A percentile compares a stretch with the other conserved stretches of the same genome.
Conservation (phyloP, 2,329 filamentous ascomycete genomes). For the Penicillium sp. region DNA sequence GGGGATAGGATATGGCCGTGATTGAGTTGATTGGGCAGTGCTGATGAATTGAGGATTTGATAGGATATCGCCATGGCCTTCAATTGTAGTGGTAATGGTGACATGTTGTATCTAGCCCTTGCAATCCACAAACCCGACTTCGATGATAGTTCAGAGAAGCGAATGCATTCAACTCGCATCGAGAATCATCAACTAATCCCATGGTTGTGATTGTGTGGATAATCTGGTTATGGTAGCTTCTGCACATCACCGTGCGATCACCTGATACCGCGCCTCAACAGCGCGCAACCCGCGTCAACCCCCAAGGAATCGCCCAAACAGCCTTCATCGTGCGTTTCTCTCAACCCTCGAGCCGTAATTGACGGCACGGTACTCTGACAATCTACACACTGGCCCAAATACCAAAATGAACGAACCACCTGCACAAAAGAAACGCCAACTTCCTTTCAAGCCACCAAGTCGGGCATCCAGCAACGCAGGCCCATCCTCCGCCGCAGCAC, state of each 20-base stretch:
- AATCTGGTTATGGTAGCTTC: background rate
- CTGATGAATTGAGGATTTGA: background rate
- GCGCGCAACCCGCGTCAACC: constrained; percentile 16
- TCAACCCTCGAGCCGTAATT: background rate
- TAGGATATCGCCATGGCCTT: too few relatives aligned
- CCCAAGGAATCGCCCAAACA: background rate
- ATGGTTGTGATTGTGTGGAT: background rate
- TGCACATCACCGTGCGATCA: constrained; percentile 10
- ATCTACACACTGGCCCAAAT: background rate
- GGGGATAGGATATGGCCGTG: background rate
- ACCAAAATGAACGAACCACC: constrained; percentile 34
- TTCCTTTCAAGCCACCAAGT: constrained; percentile 50
- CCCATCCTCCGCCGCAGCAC: constrained; percentile 23
- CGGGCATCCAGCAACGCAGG: constrained; percentile 26
- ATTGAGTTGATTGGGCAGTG: background rate
- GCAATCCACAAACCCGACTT: too few relatives aligned
- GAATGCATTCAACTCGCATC: background rate
- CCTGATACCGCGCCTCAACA: constrained; percentile 23
- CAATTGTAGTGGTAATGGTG: background rate
- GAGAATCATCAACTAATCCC: background rate
- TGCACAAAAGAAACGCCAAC: constrained; percentile 39
- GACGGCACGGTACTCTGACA: background rate
- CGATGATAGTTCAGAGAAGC: too few relatives aligned
- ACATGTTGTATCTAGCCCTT: background rate
- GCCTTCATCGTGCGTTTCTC: background rate